These are phyloP conservation scores for Dalechampia spathulata DNA, from an alignment of 441 rosid species.

Conservation along the genomic window DNA sequence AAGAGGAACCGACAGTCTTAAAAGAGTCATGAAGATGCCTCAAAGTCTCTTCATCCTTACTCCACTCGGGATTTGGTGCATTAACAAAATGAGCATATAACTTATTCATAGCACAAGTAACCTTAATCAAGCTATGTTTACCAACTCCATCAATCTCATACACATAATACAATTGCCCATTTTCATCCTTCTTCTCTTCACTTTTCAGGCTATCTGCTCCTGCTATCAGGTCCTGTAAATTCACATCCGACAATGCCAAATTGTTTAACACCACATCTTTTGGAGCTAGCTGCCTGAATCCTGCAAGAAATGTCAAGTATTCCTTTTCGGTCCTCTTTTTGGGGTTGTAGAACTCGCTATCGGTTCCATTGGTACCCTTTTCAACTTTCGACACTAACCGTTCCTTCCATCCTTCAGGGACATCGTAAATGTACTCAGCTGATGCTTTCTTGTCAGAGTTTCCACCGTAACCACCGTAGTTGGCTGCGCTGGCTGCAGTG, in stretches of 20 bases:
- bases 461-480: constrained; percentile 85
- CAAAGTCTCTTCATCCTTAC: constrained; percentile 53
- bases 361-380: constrained; percentile 94
- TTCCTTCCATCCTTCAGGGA: constrained; percentile 91
- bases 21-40: constrained; percentile 83
- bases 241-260: constrained; percentile 75
- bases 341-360: constrained; percentile 88
- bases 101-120: constrained; percentile 81
- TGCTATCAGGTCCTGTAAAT: constrained; percentile 69
- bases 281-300: constrained; percentile 71
- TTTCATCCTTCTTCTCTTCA: constrained; percentile 59
- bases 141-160: constrained; percentile 78
- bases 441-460: constrained; percentile 79
- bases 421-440: constrained; percentile 86
- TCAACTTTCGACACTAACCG: constrained; percentile 80
- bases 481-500: constrained; percentile 92
- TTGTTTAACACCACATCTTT: constrained; percentile 63
- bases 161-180: constrained; percentile 68
- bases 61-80: constrained; percentile 82
- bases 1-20: constrained; percentile 22
- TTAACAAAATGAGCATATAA: constrained; percentile 89
- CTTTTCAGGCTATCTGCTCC: constrained; percentile 59
- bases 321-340: constrained; percentile 74
- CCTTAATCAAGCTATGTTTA: constrained; percentile 71
- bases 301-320: constrained; percentile 73